Base-by-base conservation (phyloP, 345 rosid species). In the Cardamine chenopodiifolia region DNA sequence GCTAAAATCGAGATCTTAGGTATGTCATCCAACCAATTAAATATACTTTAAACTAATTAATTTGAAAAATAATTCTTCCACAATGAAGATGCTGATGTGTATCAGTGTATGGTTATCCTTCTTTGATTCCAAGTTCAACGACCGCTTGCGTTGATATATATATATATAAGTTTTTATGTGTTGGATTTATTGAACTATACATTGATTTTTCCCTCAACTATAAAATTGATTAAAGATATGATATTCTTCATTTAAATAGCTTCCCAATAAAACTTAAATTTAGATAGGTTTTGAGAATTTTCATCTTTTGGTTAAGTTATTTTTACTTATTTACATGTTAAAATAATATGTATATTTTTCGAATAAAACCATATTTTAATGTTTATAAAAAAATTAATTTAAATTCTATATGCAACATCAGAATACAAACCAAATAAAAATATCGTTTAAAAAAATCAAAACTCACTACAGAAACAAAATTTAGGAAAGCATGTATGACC, bases 1-100 rank as follows among this genome's bases (percentile, higher is more conserved):
- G 77, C 55, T 71, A 53, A n/a, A 63, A 67, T 73, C 74, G 65
- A 73, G 81, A 71, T 71, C 72, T 64, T 77, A 77, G 76, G 76
- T 77, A 70, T 77, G 76, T 71, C 80, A 72, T 77, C 49, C 49
- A 72, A 54, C 26, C 29, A 58, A 44, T 58, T 58, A 39, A 61
- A 61, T 66, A 19, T 26, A 35, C 0, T 19, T 59, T 25, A 50
- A 26, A 26, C n/a, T 29, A 45, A n/a, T n/a, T n/a, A n/a, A 14
- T 49, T 50, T 14, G 12, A 17, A 34, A 28, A 7, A 10, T 60
- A 49, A 14, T 34, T 58, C 1, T 49, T 59, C 18, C 12, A 54
- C 20, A n/a, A 62, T 22, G 3, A 48, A 25, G 11, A n/a, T 37
- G 52, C 22, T 62, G 32, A 72, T 61, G 61, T 72, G 60, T 49